Evolutionary conservation across 176 grass and related monocot genomes (phyloP).

Genomic region (Zoysia pacifica): DNA sequence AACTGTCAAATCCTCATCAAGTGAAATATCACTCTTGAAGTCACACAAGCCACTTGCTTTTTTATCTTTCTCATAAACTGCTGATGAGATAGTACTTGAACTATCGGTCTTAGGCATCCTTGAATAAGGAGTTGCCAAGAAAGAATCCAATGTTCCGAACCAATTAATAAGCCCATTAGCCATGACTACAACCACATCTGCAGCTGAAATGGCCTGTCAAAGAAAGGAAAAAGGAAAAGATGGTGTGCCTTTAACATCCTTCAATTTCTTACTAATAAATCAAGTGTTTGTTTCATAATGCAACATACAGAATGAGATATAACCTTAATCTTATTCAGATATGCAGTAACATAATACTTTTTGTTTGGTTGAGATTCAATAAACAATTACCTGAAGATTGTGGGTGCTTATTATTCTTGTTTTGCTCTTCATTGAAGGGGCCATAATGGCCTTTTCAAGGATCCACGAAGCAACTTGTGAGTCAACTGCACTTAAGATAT

Average conservation of each 20-base stretch:
- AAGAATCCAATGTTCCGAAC: slow-evolving; percentile 66
- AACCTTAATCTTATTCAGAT: background rate
- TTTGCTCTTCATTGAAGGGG: slow-evolving; percentile 60
- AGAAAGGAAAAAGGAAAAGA: slow-evolving; percentile 9
- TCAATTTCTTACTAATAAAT: slow-evolving; percentile 4
- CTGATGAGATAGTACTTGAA: slow-evolving; percentile 47
- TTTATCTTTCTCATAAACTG: slow-evolving; percentile 47
- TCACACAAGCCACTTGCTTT: slow-evolving; percentile 31
- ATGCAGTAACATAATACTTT: slow-evolving; percentile 1
- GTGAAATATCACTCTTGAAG: slow-evolving; percentile 35
- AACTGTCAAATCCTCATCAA: slow-evolving; percentile 46
- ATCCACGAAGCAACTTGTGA: slow-evolving; percentile 93
- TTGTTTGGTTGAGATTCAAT: background rate
- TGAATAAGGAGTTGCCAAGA: slow-evolving; percentile 66
- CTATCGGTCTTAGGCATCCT: slow-evolving; percentile 51
- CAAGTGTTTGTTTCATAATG: slow-evolving; percentile 15
- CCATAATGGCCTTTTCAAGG: slow-evolving; percentile 66
- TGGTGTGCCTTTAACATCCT: background rate
- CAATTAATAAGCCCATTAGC: slow-evolving; percentile 69
- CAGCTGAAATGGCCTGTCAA: slow-evolving; percentile 72
- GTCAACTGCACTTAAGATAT: slow-evolving; percentile 95
- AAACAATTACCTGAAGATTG: slow-evolving; percentile 67
- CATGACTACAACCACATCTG: slow-evolving; percentile 91
- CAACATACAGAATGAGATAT: background rate
- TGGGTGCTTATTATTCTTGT: slow-evolving; percentile 91